Conservation (phyloP, 208 protist species). For the Acanthamoeba culbertsoni region DNA sequence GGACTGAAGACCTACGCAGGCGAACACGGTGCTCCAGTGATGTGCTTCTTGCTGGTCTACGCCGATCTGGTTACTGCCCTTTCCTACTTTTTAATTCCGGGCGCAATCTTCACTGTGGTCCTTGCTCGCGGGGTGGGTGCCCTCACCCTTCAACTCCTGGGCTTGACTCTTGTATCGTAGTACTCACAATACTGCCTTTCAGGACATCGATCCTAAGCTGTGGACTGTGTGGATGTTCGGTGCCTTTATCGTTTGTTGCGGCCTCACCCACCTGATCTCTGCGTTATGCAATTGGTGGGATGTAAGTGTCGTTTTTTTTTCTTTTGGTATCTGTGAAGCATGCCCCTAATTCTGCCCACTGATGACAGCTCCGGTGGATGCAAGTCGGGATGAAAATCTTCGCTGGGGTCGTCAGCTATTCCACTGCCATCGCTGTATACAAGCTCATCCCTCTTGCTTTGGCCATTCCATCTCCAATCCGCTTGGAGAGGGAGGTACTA, state of each 20-base stretch:
- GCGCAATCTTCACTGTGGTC: not conserved
- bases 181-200: not conserved
- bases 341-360: not conserved
- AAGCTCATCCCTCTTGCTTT: constrained; percentile 34
- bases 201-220: not conserved
- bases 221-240: not conserved
- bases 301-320: not conserved
- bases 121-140: not conserved
- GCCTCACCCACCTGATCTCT: not conserved
- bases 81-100: constrained; percentile 22
- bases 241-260: not conserved
- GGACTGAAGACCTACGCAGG: not conserved
- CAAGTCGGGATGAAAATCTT: not conserved
- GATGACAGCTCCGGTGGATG: not conserved
- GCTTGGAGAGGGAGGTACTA: constrained; percentile 31
- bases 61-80: not conserved
- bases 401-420: constrained; percentile 9
- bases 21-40: not conserved
- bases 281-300: not conserved
- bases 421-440: not conserved
- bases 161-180: not conserved
- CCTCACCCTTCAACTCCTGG: too few relatives aligned
- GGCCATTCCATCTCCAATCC: not conserved
- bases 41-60: not conserved
- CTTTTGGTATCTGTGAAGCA: not conserved